These are phyloP conservation scores for Sugiyamaella castrensis DNA, from an alignment of 1,139 yeast species.

Conservation along the genomic window DNA sequence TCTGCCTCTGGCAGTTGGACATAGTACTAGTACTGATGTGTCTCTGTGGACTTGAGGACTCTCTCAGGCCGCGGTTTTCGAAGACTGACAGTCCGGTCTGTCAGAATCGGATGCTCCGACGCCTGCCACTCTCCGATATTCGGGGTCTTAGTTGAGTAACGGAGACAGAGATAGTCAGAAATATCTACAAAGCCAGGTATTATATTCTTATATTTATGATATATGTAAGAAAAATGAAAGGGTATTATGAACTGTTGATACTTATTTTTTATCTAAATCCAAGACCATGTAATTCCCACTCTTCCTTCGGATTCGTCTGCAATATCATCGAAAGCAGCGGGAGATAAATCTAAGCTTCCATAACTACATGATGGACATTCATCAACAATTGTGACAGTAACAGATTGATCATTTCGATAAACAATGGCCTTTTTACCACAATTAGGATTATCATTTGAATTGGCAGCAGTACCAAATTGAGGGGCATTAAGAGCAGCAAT, in stretches of 20 bases:
- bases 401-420: constrained; percentile 44
- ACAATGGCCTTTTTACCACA: constrained; percentile 52
- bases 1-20: no score
- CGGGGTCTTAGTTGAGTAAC: no score
- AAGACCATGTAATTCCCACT: constrained; percentile 46
- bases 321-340: constrained; percentile 49
- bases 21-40: no score
- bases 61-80: no score
- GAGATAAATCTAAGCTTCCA: constrained; percentile 51
- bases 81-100: no score
- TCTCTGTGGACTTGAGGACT: no score
- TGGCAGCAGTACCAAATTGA: constrained; percentile 34
- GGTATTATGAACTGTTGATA: not conserved
- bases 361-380: constrained; percentile 51
- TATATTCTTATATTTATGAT: no score
- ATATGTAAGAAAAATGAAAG: no score
- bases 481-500: constrained; percentile 43
- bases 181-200: no score
- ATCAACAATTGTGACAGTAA: constrained; percentile 52
- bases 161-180: no score
- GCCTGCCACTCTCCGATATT: no score
- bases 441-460: constrained; percentile 44
- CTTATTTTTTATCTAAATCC: not conserved
- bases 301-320: constrained; percentile 49
- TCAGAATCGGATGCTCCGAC: no score